A percentile compares a stretch with the other conserved stretches of the same genome.
phyloP scores from a whole-genome alignment of 2,329 filamentous ascomycete genomes.

The Fusarium sp. region DNA sequence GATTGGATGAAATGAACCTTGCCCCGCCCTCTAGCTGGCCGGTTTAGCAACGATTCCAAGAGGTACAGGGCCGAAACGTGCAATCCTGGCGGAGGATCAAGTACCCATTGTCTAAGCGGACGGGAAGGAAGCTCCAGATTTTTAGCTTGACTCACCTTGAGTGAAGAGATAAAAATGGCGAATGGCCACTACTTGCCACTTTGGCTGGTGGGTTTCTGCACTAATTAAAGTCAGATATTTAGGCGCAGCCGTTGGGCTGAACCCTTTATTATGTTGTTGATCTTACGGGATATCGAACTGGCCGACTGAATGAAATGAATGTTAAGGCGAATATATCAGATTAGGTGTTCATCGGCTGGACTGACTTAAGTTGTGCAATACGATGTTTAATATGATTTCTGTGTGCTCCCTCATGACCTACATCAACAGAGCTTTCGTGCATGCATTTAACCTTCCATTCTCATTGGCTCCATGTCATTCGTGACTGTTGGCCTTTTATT shows the following conservation, averaged over 20 bases:
- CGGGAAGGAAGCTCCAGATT: not conserved
- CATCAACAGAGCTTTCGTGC: not conserved
- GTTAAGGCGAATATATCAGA: not conserved
- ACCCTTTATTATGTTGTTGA: not conserved
- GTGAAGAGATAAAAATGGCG: not conserved
- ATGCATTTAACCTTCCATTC: not conserved
- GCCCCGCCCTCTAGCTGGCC: slow-evolving; percentile 23
- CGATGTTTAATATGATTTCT: not conserved
- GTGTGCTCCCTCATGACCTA: not conserved
- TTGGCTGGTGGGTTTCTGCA: not conserved
- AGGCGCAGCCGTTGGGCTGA: not conserved
- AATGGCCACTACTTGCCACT: slow-evolving; percentile 1
- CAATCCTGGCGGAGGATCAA: slow-evolving; percentile 7
- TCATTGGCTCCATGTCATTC: slow-evolving; percentile 20
- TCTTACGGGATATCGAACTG: not conserved
- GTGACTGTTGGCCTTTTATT: not conserved
- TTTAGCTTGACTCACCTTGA: slow-evolving; percentile 22
- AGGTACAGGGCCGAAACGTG: not conserved
- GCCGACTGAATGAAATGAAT: not conserved
- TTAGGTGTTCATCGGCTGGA: not conserved
- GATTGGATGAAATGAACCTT: slow-evolving; percentile 29
- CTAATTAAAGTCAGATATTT: slow-evolving; percentile 7
- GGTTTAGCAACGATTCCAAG: slow-evolving; percentile 13
- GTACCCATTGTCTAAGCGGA: slow-evolving; percentile 14
- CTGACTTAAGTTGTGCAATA: not conserved